Conservation (phyloP, 2,329 filamentous ascomycete genomes). For the Colletotrichum sp. region DNA sequence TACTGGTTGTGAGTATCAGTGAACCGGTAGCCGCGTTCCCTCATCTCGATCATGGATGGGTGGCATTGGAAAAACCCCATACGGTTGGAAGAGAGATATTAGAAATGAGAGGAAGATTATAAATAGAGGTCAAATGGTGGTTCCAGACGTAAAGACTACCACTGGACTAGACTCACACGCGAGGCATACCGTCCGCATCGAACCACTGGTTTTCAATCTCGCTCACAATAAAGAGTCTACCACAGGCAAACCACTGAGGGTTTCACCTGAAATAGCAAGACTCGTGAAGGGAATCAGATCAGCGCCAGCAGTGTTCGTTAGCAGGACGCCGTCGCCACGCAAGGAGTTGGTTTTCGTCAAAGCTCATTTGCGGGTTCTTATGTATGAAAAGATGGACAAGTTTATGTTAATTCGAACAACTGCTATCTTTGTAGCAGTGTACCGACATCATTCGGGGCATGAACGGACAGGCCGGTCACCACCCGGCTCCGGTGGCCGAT, state of each 20-base stretch:
- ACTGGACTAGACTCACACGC: accelerated
- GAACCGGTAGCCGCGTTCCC: background rate
- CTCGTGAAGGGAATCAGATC: too few relatives aligned
- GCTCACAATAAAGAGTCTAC: accelerated
- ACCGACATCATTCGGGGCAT: background rate
- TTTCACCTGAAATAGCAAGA: background rate
- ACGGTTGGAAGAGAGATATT: accelerated
- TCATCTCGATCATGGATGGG: background rate
- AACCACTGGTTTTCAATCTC: background rate
- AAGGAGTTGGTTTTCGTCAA: accelerated
- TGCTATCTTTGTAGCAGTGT: accelerated
- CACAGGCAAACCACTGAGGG: accelerated
- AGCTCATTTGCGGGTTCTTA: accelerated
- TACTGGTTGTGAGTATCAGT: too few relatives aligned
- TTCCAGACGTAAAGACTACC: background rate
- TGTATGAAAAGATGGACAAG: accelerated
- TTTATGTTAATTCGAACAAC: accelerated
- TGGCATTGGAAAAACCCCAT: background rate
- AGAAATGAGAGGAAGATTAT: background rate
- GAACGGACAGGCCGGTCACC: background rate
- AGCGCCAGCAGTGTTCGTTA: accelerated
- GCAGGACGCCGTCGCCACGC: background rate
- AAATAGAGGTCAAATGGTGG: background rate
- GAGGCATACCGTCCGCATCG: accelerated
- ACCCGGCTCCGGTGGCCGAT: background rate